Evolutionary conservation across 2,329 filamentous ascomycete species (phyloP), one percentile per base, ranked within the genome.

Genomic region (Huntiella decipiens): DNA sequence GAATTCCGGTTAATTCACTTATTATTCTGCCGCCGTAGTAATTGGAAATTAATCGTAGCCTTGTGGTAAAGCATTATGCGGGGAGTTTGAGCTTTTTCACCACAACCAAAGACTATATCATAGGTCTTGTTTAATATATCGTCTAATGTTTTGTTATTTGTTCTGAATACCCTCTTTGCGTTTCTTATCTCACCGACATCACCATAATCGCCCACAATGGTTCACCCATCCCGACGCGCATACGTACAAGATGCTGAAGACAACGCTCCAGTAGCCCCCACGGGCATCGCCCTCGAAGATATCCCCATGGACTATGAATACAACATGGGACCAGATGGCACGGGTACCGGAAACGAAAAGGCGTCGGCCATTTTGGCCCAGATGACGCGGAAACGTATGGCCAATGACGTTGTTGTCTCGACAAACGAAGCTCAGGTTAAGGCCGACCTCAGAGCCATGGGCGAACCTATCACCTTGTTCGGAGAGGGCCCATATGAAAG

Each of bases 381-480:
- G 59, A 91, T 98, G 61, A 82, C 86, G 56, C 82, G 88, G 51
- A 95, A 94, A 63, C 77, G 86, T 56, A 74, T 85, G 56, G 87
- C 86, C 8, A 86, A 86, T 13, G 81, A 82, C 8, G 83, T 96
- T 54, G 80, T 82, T 10, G 91, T 98, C 3, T 91, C 88, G 1
- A 98, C 92, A 46, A 87, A 95, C 59, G 91, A 98, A 66, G 78
- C 73, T 51, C 77, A 82, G 55, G 87, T 98, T 41, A 82, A 86
- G 50, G 69, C 77, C 34, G 77, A 75, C 53, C 71, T 96, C 49
- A 77, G 91, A 53, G 81, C 91, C 56, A 70, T 94, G 52, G 85
- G 83, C n/a, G 82, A 98, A 58, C 91, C 91, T 8, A 77, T 96
- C 46, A 98, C 88, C 0, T 69, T 96, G 0, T 98, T 98, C 53